Base-by-base conservation (phyloP, 805 yeast species). In the Hanseniaspora thailandica region DNA sequence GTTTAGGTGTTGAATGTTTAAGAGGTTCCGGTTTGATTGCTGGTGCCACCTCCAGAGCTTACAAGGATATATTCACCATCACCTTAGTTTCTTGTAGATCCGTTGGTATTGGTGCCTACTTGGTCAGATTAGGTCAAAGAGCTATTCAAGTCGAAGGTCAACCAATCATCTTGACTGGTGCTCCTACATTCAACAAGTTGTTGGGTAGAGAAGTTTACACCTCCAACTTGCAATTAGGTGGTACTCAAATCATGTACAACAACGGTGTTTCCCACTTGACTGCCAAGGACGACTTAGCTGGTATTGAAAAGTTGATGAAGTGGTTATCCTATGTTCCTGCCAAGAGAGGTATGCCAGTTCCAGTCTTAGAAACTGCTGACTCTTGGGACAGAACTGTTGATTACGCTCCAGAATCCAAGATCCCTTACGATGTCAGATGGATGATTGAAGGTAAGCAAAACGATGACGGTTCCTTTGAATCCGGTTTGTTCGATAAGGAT, bases 61-160 rank as follows among this genome's bases (percentile, higher is more conserved):
- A 93, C 79, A 85, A 86, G 68, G 99, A 93, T 66, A 93, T 93
- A 58, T 93, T 93, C 75, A 93, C 99, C 20, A 80, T 89, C 56
- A 90, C 98, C n/a, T 76, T 93, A 68, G 98, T 93, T 54, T 93
- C 98, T n/a, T 89, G 97, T 74, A 83, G 99, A 77, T 89, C 97
- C 50, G 99, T 93, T 63, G 99, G 99, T 82, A 93, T 93, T 69
- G 99, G 99, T 75, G 99, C 99, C 45, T 93, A 93, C 67, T 76
- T 93, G 67, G 98, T 93, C 40, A 84, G 99, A 71, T 77, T 93
- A 60, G 99, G 99, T 64, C 97, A 93, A 76, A 84, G 99, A 76
- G 95, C 97, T 41, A 89, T 93, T 63, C 99, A 93, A 74, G 85
- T 93, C 62, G 97, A 93, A 69, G 98, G 98, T 41, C 97, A 93